Evolutionary conservation across 352 stramenopile species (phyloP), one percentile per base, ranked within the genome.

Genomic region (Blastocystis sp.): DNA sequence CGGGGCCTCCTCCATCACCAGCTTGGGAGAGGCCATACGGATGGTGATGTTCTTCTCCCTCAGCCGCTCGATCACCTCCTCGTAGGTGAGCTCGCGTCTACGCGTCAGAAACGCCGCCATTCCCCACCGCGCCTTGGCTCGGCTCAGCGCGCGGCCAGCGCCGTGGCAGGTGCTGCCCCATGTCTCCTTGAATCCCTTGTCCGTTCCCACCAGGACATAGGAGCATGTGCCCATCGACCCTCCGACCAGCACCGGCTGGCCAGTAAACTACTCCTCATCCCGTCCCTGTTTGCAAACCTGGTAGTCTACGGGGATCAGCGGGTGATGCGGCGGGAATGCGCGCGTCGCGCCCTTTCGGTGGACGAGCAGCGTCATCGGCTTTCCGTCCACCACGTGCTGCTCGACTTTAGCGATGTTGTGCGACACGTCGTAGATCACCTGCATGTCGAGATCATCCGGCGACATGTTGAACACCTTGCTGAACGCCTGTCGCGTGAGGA

Each of bases 321-420:
- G 93, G 88, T 95, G 93, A 82, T 94, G 88, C 1, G 93, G 93
- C n/a, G 91, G 91, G 90, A 95, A 95, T 0, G 93, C 93, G 48
- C 93, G 89, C 40, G 93, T 95, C 53, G 89, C 90, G 19, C 92
- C 92, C 89, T 95, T 95, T 11, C 93, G 78, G 89, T 95, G 93
- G 19, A 95, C 92, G 56, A 95, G 90, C 43, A 95, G 88, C 53
- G 90, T 94, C 86, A 92, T 93, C 14, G 90, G 60, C 53, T 91
- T 78, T 48, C 91, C 92, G 87, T 94, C 91, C n/a, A 95, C 90
- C 10, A 92, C 48, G 90, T 95, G 93, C 71, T 94, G 89, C 76
- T 93, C 91, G 14, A 92, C 89, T 89, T 95, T 95, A 11, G 93
- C 93, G 74, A 95, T 94, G 88, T 95, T 95, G 86, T 95, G 93